Conservation (phyloP, 176 grass and related monocot genomes). For the Aegilops longissima region DNA sequence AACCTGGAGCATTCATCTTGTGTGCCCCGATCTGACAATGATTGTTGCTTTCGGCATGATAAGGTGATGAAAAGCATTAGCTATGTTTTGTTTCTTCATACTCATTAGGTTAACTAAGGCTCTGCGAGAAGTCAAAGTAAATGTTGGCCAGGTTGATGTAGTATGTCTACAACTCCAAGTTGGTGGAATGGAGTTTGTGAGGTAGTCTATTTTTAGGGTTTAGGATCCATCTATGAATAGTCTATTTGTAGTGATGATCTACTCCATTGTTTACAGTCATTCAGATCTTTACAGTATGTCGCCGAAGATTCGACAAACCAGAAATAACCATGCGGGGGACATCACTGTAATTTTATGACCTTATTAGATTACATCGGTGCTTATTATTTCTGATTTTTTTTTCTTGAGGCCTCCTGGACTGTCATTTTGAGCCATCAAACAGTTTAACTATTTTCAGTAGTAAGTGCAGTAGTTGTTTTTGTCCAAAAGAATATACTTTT, state of each 20-base stretch:
- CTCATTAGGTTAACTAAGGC: neutral
- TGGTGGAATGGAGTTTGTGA: neutral
- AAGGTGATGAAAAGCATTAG: neutral
- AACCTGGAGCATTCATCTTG: neutral
- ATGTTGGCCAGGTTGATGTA: neutral
- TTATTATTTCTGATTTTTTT: too few species aligned
- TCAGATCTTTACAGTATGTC: too few species aligned
- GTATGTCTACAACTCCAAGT: neutral
- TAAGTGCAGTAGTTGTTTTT: too few species aligned
- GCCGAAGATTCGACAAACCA: too few species aligned
- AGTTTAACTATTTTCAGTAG: too few species aligned
- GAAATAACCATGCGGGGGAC: too few species aligned
- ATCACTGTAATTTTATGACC: neutral
- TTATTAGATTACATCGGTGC: neutral
- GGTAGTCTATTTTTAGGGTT: too few species aligned
- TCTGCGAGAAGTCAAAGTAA: neutral
- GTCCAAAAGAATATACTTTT: too few species aligned
- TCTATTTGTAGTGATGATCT: neutral
- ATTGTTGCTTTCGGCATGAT: neutral
- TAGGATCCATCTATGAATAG: too few species aligned
- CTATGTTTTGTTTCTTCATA: neutral
- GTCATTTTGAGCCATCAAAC: too few species aligned
- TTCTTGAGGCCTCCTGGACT: too few species aligned
- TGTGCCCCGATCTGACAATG: neutral
- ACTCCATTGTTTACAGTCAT: neutral